phyloP scores from a whole-genome alignment of 768 basidiomycete genomes.

The Naganishia vaughanmartiniae region DNA sequence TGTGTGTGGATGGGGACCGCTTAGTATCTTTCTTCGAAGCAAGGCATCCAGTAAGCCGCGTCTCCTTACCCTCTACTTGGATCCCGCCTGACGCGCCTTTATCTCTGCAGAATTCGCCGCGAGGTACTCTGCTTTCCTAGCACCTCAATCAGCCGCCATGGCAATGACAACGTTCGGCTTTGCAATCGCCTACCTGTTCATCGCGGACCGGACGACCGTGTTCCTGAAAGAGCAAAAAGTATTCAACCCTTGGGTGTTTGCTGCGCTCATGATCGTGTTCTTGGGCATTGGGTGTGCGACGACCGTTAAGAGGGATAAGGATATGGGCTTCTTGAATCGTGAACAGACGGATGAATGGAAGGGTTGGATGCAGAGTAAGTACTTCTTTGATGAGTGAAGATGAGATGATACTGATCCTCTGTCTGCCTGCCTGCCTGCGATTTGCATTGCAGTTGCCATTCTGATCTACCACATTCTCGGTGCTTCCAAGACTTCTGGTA shows the following conservation, averaged over 20 bases:
- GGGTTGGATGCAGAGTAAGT: slow-evolving; percentile 93
- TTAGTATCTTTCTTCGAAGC: slow-evolving; percentile 39
- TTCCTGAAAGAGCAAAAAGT: slow-evolving; percentile 90
- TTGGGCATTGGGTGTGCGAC: slow-evolving; percentile 65
- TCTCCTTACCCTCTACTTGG: neutral
- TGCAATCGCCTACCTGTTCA: slow-evolving; percentile 66
- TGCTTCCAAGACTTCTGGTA: slow-evolving; percentile 85
- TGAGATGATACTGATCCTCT: neutral
- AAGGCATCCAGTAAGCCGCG: slow-evolving; percentile 21
- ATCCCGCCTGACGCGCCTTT: neutral
- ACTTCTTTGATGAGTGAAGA: slow-evolving; percentile 18
- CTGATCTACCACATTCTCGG: slow-evolving; percentile 89
- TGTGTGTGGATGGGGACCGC: slow-evolving; percentile 56
- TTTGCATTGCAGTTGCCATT: slow-evolving; percentile 63
- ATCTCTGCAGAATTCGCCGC: slow-evolving; percentile 24
- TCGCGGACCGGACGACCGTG: slow-evolving; percentile 78
- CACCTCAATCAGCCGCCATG: slow-evolving; percentile 44
- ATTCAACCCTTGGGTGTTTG: slow-evolving; percentile 69
- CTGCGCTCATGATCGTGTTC: slow-evolving; percentile 57
- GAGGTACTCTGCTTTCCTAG: slow-evolving; percentile 34
- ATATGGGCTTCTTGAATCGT: slow-evolving; percentile 81
- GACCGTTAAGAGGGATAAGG: slow-evolving; percentile 70
- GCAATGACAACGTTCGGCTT: slow-evolving; percentile 65
- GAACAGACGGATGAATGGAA: slow-evolving; percentile 98
- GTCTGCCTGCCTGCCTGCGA: neutral